Base-by-base conservation (phyloP, 176 grass and related monocot species). In the Hyparrhenia diplandra region DNA sequence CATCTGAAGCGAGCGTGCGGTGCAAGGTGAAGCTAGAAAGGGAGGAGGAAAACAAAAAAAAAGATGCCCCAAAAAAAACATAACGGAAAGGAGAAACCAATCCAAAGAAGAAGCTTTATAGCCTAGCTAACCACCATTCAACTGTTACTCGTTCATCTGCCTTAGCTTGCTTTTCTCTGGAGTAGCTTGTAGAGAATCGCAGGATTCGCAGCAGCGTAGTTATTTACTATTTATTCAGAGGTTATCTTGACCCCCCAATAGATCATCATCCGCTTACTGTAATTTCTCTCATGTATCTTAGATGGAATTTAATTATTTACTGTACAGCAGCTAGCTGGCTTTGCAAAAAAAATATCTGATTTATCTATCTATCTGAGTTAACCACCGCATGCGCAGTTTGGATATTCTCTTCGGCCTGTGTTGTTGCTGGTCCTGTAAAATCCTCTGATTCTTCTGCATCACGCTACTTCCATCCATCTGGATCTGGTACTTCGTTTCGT, bases 281-380 rank as follows among this genome's bases (percentile, higher is more conserved):
- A 89, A 85, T 73, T 85, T 73, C 18, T 52, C 66, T 74, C 68
- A 13, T 88, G 89, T 85, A 69, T 80, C 76, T 66, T 80, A 78
- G 80, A 81, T 63, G 80, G 71, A 72, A 78, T 86, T 89, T 85
- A 80, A n/a, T n/a, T n/a, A 87, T 90, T 89, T 85, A 91, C 89
- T 91, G 92, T 91, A 91, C 80, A 94, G 81, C 83, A 82, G 81
- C 86, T 61, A 70, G 76, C 70, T 65, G 76, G 67, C 46, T 73
- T 73, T 76, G 47, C 85, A n/a, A 31, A 76, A 32, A 23, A 58
- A 58, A 58, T 10, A 55, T 71, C 68, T 46, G 68, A 28, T 28
- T 14, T n/a, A n/a, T n/a, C n/a, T n/a, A n/a, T 41, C 64, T 58
- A 28, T 61, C 24, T 45, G 74, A 85, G 88, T 82, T 88, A 88